Base-by-base conservation (phyloP, 495 filamentous ascomycete genomes). In the Aspergillus affinis region DNA sequence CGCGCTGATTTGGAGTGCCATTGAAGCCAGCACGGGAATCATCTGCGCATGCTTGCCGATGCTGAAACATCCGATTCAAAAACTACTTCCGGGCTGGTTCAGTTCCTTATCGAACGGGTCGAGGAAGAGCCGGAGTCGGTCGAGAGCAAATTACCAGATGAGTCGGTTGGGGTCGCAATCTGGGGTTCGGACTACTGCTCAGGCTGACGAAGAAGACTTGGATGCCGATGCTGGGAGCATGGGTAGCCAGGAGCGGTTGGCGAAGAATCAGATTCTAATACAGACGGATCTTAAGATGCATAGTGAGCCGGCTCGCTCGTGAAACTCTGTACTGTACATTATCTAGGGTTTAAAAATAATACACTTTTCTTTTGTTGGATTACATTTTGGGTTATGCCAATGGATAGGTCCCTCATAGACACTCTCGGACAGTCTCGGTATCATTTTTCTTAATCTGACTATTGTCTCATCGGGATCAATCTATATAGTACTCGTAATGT, bases 61-160 rank as follows among this genome's bases (percentile, higher is more conserved):
- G 60, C 69, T 76, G 59, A 69, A 72, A 30, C 61, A 66, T 23
- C 74, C 74, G 4, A 54, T 76, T 13, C 61, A 69, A 32, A 63
- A 60, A 48, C 29, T 70, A 17, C 69, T 77, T 23, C 66, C 66
- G 18, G 55, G 29, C 61, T 69, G 62, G 59, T 70, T 65, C 57
- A 32, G 48, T 12, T 60, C 59, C 2, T 27, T 63, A n/a, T 54
- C 54, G 20, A 54, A 29, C 41, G 54, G 54, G n/a, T 61, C 58
- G 18, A 27, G 41, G 32, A 57, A 46, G 50, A 56, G 29, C 17
- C 60, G 51, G 27, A 62, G 51, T 23, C 55, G 47, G 12, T 19
- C 56, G 4, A 27, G 59, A 20, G 49, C 52, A 26, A 58, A 52
- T 18, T 66, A 62, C 45, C 54, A 23, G 17, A 48, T 58, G 54